These are phyloP conservation scores for Naegleria fowleri DNA, from an alignment of 208 protist species.

Conservation along the genomic window DNA sequence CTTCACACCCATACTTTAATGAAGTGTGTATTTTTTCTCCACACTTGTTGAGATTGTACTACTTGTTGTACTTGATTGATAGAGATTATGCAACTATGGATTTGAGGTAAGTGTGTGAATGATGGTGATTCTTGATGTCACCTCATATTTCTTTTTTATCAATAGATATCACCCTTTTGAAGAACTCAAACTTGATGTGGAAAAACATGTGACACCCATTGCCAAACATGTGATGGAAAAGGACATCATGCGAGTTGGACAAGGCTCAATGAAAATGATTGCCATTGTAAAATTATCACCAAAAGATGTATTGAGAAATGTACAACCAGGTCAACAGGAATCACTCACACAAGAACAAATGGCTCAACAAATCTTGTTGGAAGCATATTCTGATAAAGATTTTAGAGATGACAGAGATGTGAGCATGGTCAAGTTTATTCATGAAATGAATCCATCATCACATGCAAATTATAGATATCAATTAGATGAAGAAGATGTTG, in stretches of 20 bases:
- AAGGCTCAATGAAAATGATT: neutral
- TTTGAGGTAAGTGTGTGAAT: neutral
- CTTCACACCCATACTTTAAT: neutral
- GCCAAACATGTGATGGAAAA: neutral
- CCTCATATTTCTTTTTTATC: too few relatives aligned
- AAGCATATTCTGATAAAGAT: neutral
- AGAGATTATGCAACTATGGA: neutral
- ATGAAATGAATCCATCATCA: neutral
- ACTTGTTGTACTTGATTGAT: neutral
- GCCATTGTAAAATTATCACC: neutral
- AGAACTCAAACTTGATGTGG: neutral
- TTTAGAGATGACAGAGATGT: neutral
- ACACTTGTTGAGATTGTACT: neutral
- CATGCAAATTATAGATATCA: neutral
- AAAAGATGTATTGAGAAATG: neutral
- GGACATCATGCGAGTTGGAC: too few relatives aligned
- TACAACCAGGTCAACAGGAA: neutral
- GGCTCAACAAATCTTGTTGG: neutral
- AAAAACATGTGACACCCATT: neutral
- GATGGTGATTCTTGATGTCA: too few relatives aligned
- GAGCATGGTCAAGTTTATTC: neutral
- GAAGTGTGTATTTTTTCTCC: neutral
- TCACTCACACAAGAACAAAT: neutral
- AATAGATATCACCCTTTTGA: neutral
- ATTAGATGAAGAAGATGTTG: neutral